These are phyloP conservation scores for Phaeosphaeriaceae sp. DNA, from an alignment of 2,329 filamentous ascomycete genomes.

Conservation along the genomic window DNA sequence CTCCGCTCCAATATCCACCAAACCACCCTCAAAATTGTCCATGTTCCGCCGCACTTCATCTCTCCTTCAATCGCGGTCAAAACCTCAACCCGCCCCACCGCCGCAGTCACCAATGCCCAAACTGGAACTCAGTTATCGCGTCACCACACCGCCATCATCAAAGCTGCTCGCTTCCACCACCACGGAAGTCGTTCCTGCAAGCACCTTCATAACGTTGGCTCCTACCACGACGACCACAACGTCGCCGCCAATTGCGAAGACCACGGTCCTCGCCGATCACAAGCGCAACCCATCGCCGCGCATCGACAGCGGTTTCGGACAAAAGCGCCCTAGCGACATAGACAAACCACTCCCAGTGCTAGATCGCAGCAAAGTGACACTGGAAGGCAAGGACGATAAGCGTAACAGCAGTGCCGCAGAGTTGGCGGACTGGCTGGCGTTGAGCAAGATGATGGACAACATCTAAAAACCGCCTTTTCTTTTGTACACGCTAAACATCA, in stretches of 20 bases:
- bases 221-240: background rate
- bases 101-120: slow-evolving; percentile 8
- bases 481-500: background rate
- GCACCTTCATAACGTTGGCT: background rate
- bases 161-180: slow-evolving; percentile 4
- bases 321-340: slow-evolving; percentile 1
- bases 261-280: background rate
- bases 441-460: slow-evolving; percentile 20
- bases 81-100: background rate
- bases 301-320: slow-evolving; percentile 22
- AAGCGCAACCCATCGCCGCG: slow-evolving; percentile 9
- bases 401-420: slow-evolving; percentile 6
- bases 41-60: slow-evolving; percentile 16
- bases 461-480: slow-evolving; percentile 3
- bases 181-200: background rate
- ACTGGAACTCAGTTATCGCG: slow-evolving; percentile 23
- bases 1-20: slow-evolving; percentile 4
- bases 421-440: slow-evolving; percentile 18
- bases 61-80: slow-evolving; percentile 12
- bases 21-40: slow-evolving; percentile 4
- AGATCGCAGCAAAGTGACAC: slow-evolving; percentile 10
- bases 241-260: background rate
- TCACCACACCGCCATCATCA: slow-evolving; percentile 11
- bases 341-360: slow-evolving; percentile 16
- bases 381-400: slow-evolving; percentile 8